Evolutionary conservation across 2,329 filamentous ascomycete species (phyloP).

Genomic region (Tolypocladium sp.): DNA sequence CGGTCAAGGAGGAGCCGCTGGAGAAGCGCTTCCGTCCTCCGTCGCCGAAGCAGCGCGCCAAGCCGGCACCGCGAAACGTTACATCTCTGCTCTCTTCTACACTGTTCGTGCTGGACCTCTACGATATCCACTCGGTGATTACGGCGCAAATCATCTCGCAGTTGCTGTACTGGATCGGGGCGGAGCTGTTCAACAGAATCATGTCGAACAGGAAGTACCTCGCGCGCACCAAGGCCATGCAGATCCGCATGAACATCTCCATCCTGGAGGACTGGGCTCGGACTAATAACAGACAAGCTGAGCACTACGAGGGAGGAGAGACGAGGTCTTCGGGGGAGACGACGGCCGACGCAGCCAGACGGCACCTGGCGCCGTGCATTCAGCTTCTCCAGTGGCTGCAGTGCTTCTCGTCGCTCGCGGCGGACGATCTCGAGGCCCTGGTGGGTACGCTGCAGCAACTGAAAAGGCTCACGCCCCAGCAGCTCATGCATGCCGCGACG

Average conservation of each 20-base stretch:
- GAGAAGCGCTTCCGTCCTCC: slow-evolving; percentile 89
- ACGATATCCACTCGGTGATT: slow-evolving; percentile 97
- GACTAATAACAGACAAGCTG: slow-evolving; percentile 83
- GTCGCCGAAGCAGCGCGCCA: slow-evolving; percentile 84
- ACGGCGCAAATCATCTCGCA: slow-evolving; percentile 86
- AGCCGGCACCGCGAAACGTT: slow-evolving; percentile 88
- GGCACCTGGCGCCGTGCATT: slow-evolving; percentile 82
- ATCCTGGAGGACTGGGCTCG: slow-evolving; percentile 93
- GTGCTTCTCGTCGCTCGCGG: slow-evolving; percentile 84
- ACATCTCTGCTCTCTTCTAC: slow-evolving; percentile 93
- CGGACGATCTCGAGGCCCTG: slow-evolving; percentile 79
- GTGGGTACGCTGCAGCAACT: slow-evolving; percentile 85
- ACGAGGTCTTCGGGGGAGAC: slow-evolving; percentile 78
- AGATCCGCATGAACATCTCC: slow-evolving; percentile 98
- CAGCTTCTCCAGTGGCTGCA: slow-evolving; percentile 96
- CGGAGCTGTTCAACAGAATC: slow-evolving; percentile 94
- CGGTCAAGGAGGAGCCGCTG: slow-evolving; percentile 79
- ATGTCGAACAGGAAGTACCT: slow-evolving; percentile 95
- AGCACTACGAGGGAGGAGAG: slow-evolving; percentile 90
- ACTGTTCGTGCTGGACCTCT: slow-evolving; percentile 94
- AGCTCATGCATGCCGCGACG: slow-evolving; percentile 84
- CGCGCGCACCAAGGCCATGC: slow-evolving; percentile 96
- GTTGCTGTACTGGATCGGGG: slow-evolving; percentile 90
- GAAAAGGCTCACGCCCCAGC: slow-evolving; percentile 72
- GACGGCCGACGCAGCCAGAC: slow-evolving; percentile 73